Percentiles rank a stretch among this genome's conserved stretches.
phyloP scores from a whole-genome alignment of 371 early-diverging fungal species.

The Synchytrium microbalum region DNA sequence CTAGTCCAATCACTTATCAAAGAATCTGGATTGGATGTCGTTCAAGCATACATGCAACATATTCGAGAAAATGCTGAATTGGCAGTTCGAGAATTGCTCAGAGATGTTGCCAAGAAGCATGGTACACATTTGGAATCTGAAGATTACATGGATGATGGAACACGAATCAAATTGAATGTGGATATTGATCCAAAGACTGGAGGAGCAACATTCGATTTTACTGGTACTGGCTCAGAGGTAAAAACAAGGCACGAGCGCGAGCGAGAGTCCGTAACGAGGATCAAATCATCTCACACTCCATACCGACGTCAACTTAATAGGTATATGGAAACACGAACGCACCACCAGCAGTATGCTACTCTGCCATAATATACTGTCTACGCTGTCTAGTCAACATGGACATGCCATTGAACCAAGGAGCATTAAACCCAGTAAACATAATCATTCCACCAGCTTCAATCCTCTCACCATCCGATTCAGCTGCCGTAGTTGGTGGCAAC shows the following conservation, averaged over 20 bases:
- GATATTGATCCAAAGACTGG: constrained; percentile 59
- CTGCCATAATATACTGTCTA: constrained; percentile 90
- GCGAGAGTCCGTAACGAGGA: constrained; percentile 8
- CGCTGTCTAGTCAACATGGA: constrained; percentile 80
- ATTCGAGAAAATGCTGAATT: constrained; percentile 66
- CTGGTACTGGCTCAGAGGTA: constrained; percentile 81
- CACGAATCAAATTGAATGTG: constrained; percentile 67
- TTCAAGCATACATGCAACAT: constrained; percentile 86
- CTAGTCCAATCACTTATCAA: constrained; percentile 72
- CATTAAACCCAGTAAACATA: constrained; percentile 74
- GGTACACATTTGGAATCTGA: constrained; percentile 47
- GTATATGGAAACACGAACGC: constrained; percentile 44
- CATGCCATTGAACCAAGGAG: constrained; percentile 94
- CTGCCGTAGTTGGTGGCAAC: constrained; percentile 96
- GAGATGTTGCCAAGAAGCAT: constrained; percentile 32
- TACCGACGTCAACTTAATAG: too few relatives aligned
- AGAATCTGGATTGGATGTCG: constrained; percentile 73
- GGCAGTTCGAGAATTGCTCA: constrained; percentile 73
- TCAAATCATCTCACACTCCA: constrained; percentile 8
- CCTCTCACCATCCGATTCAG: constrained; percentile 66
- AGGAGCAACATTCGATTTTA: constrained; percentile 84
- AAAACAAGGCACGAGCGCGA: constrained; percentile 7
- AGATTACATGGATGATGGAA: constrained; percentile 94
- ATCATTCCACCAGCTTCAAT: constrained; percentile 69
- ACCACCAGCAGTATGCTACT: constrained; percentile 58